Base-by-base conservation (phyloP, 1,284 basidiomycete genomes). In the Microbotryum intermedium region DNA sequence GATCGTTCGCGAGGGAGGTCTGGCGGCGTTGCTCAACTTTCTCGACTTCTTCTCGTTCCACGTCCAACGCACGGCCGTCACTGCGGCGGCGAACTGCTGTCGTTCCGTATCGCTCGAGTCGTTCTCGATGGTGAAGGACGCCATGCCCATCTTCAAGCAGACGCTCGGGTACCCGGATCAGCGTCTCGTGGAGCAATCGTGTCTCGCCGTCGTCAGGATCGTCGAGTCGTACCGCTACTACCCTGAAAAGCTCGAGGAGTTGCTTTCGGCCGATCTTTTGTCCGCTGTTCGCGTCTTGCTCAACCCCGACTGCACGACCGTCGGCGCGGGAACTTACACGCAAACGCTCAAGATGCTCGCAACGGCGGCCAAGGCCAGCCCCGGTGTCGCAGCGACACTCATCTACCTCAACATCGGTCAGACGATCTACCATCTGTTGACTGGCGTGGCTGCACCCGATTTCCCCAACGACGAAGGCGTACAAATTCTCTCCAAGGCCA, bases 11-110 rank as follows among this genome's bases (percentile, higher is more conserved):
- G 92, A 95, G 77, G 90, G 89, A 55, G 93, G 93, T 45, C 80
- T 97, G 21, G 83, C 87, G 25, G 92, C 92, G 21, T 78, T 97
- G 39, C 82, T 97, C 69, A 90, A 89, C 73, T 95, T 87, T 76
- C 84, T 97, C 65, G 92, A 95, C 73, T 97, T 97, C 78, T 95
- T 97, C 77, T 92, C 90, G 13, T 95, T 92, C 67, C 89, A 91
- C 50, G 91, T 95, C 9, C 93, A 97, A 74, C 83, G 93, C 57
- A 95, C 90, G 0, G 93, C 93, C 21, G 79, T 97, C n/a, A 91
- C 93, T 68, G 91, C 92, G 21, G 91, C 91, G 6, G 87, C 92
- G 34, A 95, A 95, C 71, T 97, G 93, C 71, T 95, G 92, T 74
- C 84, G 90, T 55, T 90, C 90, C 72, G 82, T 94, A 54, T 86